These are phyloP conservation scores for Silene uniflora DNA, from an alignment of 148 eudicot genomes.

Conservation along the genomic window DNA sequence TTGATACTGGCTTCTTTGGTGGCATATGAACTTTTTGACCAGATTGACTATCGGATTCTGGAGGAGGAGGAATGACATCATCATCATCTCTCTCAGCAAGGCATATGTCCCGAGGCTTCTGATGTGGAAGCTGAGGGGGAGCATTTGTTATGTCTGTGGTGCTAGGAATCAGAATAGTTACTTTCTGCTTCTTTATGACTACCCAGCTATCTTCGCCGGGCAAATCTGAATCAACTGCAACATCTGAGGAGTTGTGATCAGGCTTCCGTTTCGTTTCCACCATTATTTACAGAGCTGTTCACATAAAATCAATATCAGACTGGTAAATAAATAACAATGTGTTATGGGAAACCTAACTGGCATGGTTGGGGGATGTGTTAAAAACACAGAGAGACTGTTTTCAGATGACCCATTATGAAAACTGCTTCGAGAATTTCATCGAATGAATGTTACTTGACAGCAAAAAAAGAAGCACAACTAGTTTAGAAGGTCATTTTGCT, in stretches of 20 bases:
- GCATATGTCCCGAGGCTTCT: conserved; percentile 12
- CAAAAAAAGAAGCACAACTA: too few relatives aligned
- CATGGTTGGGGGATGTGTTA: too few relatives aligned
- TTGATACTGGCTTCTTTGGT: conserved; percentile 23
- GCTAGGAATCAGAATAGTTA: conserved; percentile 52
- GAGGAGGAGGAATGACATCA: conserved; percentile 15
- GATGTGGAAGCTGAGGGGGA: conserved; percentile 20
- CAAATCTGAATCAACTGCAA: conserved; percentile 25
- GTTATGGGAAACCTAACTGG: too few relatives aligned
- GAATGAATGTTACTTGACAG: too few relatives aligned
- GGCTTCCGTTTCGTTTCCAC: conserved; percentile 38
- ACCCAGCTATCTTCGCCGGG: conserved; percentile 62
- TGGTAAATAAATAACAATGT: too few relatives aligned
- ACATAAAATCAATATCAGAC: neutral
- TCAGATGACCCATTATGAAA: too few relatives aligned
- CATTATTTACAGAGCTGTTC: conserved; percentile 28
- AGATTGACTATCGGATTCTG: conserved; percentile 27
- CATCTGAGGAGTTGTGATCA: conserved; percentile 11
- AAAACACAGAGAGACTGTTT: too few relatives aligned
- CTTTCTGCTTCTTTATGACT: conserved; percentile 71
- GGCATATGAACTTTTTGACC: conserved; percentile 20
- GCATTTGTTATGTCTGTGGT: conserved; percentile 18
- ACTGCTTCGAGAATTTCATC: too few relatives aligned
- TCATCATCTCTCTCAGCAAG: too few relatives aligned
- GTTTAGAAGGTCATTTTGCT: too few relatives aligned